phyloP scores from a whole-genome alignment of 306 rosid species.

The Acmispon strigosus region DNA sequence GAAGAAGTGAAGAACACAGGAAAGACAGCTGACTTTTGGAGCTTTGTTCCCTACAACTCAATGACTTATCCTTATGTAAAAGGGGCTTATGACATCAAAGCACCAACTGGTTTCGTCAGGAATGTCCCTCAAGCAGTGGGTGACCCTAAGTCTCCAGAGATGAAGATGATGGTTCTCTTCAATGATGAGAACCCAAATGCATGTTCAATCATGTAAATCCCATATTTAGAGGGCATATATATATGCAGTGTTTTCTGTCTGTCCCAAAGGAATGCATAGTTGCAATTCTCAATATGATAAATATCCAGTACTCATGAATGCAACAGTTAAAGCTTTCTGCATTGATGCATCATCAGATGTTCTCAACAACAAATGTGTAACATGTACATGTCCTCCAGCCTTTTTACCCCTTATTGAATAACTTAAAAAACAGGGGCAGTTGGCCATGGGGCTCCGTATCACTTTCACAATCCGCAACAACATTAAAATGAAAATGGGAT shows the following conservation, averaged over 20 bases:
- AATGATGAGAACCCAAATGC: constrained; percentile 78
- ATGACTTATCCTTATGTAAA: constrained; percentile 57
- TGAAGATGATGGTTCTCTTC: constrained; percentile 47
- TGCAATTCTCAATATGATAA: too few species aligned
- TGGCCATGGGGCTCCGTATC: constrained; percentile 25
- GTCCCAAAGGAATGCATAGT: too few species aligned
- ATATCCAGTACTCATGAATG: too few species aligned
- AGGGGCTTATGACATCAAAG: constrained; percentile 76
- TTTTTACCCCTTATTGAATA: constrained; percentile 48
- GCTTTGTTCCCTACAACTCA: constrained; percentile 54
- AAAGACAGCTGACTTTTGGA: constrained; percentile 64
- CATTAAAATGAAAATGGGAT: constrained; percentile 36
- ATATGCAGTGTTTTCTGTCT: too few species aligned
- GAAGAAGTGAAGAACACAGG: constrained; percentile 62
- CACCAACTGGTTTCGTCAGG: constrained; percentile 72
- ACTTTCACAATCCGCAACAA: constrained; percentile 28
- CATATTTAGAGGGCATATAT: too few species aligned
- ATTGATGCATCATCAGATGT: constrained; percentile 28
- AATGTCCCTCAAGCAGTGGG: constrained; percentile 45
- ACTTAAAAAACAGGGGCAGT: constrained; percentile 30
- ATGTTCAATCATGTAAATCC: constrained; percentile 58
- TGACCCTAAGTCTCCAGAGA: constrained; percentile 49
- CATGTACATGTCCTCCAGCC: constrained; percentile 38
- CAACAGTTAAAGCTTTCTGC: constrained; percentile 3
- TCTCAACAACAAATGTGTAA: constrained; percentile 25